These are phyloP conservation scores for Kwoniella bestiolae DNA, from an alignment of 768 basidiomycete species.

Conservation along the genomic window DNA sequence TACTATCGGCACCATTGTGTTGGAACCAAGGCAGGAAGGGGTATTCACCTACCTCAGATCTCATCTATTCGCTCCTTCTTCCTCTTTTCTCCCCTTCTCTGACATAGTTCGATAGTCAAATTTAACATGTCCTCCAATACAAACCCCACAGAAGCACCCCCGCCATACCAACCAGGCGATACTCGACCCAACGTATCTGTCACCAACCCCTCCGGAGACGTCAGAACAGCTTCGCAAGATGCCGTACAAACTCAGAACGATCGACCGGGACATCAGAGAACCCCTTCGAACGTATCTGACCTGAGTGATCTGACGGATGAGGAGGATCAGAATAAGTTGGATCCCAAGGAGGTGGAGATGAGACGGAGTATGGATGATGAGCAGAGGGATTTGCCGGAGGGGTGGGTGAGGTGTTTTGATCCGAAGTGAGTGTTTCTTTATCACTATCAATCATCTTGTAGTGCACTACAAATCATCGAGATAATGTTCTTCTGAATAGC, in stretches of 20 bases:
- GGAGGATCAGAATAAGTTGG: not conserved
- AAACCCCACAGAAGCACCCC: slow-evolving; percentile 10
- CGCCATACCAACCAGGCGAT: slow-evolving; percentile 6
- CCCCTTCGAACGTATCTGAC: slow-evolving; percentile 8
- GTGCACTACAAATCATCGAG: too few relatives aligned
- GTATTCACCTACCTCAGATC: not conserved
- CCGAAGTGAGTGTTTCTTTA: slow-evolving; percentile 35
- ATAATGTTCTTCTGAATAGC: too few relatives aligned
- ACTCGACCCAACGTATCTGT: slow-evolving; percentile 6
- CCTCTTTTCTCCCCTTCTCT: too few relatives aligned
- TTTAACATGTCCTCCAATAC: too few relatives aligned
- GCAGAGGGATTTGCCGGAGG: slow-evolving; percentile 50
- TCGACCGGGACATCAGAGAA: slow-evolving; percentile 7
- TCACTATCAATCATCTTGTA: not conserved
- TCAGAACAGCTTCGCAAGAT: slow-evolving; percentile 9
- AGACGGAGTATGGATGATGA: slow-evolving; percentile 55
- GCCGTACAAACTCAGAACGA: slow-evolving; percentile 19
- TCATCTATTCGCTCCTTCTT: not conserved
- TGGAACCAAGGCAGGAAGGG: too few relatives aligned
- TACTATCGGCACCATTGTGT: not conserved
- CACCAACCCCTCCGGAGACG: slow-evolving; percentile 11
- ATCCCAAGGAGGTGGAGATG: slow-evolving; percentile 24
- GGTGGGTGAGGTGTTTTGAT: slow-evolving; percentile 56
- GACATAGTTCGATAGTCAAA: too few relatives aligned
- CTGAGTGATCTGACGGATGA: slow-evolving; percentile 13